Conservation (phyloP, 1,139 yeast genomes). For the Sugiyamaella pinicola region DNA sequence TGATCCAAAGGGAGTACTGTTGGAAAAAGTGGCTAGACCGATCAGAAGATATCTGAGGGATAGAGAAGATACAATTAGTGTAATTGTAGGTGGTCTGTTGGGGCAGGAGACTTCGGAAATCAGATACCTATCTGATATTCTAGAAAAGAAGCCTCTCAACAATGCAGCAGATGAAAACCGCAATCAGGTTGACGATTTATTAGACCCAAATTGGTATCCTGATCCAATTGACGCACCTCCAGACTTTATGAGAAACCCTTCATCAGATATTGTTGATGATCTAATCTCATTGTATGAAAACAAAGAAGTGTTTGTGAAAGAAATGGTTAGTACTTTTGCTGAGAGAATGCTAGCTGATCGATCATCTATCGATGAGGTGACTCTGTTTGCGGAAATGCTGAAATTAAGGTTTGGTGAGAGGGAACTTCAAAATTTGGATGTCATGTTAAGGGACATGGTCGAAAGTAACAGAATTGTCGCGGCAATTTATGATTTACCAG, state of each 20-base stretch:
- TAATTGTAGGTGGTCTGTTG: constrained; percentile 71
- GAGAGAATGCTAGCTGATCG: constrained; percentile 55
- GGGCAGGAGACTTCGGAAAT: constrained; percentile 52
- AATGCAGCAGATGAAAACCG: constrained; percentile 15
- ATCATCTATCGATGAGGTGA: constrained; percentile 45
- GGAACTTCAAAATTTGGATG: constrained; percentile 70
- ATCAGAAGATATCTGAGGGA: constrained; percentile 67
- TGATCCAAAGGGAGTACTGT: constrained; percentile 85
- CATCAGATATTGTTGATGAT: constrained; percentile 67
- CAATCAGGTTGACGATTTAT: constrained; percentile 43
- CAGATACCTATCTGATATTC: constrained; percentile 58
- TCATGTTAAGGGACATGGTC: constrained; percentile 77
- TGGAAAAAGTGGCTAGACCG: constrained; percentile 77
- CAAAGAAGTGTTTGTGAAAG: constrained; percentile 71
- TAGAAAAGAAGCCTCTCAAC: constrained; percentile 38
- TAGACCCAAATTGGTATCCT: constrained; percentile 72
- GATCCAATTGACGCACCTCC: constrained; percentile 94
- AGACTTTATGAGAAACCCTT: constrained; percentile 65
- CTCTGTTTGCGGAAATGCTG: constrained; percentile 53
- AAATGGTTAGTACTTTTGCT: constrained; percentile 69
- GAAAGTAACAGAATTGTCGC: constrained; percentile 39
- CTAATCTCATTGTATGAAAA: constrained; percentile 76
- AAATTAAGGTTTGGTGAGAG: constrained; percentile 67
- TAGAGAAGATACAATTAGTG: constrained; percentile 71
- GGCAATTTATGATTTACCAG: constrained; percentile 29